Evolutionary conservation across 2,329 filamentous ascomycete genomes (phyloP).

Genomic region (Aspergillus sp.): DNA sequence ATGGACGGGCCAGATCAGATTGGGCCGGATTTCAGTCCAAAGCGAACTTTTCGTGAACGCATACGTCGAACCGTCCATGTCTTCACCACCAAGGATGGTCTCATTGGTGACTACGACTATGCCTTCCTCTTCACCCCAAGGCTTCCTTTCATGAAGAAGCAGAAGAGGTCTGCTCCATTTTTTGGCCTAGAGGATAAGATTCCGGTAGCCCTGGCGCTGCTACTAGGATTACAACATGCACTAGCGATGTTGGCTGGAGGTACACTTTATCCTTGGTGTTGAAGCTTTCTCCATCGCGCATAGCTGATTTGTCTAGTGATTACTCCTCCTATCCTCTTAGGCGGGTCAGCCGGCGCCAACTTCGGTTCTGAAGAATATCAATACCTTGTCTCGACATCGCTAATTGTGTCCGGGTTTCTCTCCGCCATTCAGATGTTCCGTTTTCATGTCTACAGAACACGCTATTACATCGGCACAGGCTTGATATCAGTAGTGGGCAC

Average conservation of each 20-base stretch:
- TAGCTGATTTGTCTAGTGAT: slow-evolving; percentile 50
- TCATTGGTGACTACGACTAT: slow-evolving; percentile 89
- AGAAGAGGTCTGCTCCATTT: slow-evolving; percentile 64
- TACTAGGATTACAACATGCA: slow-evolving; percentile 72
- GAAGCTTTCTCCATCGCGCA: not conserved
- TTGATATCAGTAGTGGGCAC: slow-evolving; percentile 71
- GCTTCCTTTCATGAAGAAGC: slow-evolving; percentile 77
- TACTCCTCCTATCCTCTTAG: slow-evolving; percentile 67
- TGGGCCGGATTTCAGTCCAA: slow-evolving; percentile 45
- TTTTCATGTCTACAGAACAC: slow-evolving; percentile 65
- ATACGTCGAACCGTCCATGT: slow-evolving; percentile 38
- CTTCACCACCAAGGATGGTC: slow-evolving; percentile 65
- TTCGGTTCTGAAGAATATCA: slow-evolving; percentile 59
- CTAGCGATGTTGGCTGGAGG: slow-evolving; percentile 66
- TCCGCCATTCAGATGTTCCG: slow-evolving; percentile 69
- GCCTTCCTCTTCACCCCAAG: slow-evolving; percentile 81
- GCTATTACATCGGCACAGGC: slow-evolving; percentile 68
- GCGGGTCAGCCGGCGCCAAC: slow-evolving; percentile 60
- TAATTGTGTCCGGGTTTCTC: slow-evolving; percentile 70
- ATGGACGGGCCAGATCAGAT: slow-evolving; percentile 49
- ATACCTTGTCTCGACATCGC: slow-evolving; percentile 70
- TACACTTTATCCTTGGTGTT: slow-evolving; percentile 18
- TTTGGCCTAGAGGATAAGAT: slow-evolving; percentile 72
- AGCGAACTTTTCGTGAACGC: slow-evolving; percentile 42
- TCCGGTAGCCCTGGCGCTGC: slow-evolving; percentile 67